Conservation (phyloP, 2,329 filamentous ascomycete genomes). For the Phialophora verrucosa region DNA sequence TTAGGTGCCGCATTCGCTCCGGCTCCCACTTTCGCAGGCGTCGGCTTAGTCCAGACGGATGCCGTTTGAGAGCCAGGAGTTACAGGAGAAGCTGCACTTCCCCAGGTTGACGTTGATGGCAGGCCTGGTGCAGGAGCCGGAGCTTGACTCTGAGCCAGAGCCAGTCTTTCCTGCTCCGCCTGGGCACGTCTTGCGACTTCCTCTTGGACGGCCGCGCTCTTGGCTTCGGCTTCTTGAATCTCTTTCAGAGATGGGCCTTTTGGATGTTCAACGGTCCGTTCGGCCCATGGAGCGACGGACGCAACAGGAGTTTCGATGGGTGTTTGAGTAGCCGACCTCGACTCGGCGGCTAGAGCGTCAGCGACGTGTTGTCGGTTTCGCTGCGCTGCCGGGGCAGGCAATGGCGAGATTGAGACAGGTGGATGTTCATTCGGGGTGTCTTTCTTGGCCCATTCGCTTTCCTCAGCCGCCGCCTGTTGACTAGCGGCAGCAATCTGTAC, state of each 20-base stretch:
- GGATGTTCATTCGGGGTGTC: constrained; percentile 68
- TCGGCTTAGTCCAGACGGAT: constrained; percentile 59
- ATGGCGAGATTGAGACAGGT: constrained; percentile 75
- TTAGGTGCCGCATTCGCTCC: constrained; percentile 58
- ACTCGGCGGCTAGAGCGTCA: constrained; percentile 69
- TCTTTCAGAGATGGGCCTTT: constrained; percentile 93
- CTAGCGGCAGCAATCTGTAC: constrained; percentile 72
- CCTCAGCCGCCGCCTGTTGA: constrained; percentile 36
- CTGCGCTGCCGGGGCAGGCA: constrained; percentile 88
- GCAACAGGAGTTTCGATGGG: constrained; percentile 69
- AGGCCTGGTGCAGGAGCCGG: constrained; percentile 76
- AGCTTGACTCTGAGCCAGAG: constrained; percentile 59
- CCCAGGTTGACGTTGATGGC: constrained; percentile 89
- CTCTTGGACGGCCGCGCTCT: constrained; percentile 87
- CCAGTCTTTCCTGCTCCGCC: constrained; percentile 75
- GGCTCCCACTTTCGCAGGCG: constrained; percentile 49
- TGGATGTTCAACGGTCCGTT: constrained; percentile 73
- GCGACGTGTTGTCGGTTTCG: constrained; percentile 82
- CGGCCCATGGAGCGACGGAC: constrained; percentile 92
- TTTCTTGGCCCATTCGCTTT: constrained; percentile 59
- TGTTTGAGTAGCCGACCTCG: constrained; percentile 77
- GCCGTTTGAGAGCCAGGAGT: constrained; percentile 56
- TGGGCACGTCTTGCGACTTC: constrained; percentile 76
- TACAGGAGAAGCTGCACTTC: constrained; percentile 72
- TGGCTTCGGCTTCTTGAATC: constrained; percentile 94